Evolutionary conservation across 2,329 filamentous ascomycete genomes (phyloP), one percentile per base, ranked within the genome.

Genomic region (Claviceps spartinae): DNA sequence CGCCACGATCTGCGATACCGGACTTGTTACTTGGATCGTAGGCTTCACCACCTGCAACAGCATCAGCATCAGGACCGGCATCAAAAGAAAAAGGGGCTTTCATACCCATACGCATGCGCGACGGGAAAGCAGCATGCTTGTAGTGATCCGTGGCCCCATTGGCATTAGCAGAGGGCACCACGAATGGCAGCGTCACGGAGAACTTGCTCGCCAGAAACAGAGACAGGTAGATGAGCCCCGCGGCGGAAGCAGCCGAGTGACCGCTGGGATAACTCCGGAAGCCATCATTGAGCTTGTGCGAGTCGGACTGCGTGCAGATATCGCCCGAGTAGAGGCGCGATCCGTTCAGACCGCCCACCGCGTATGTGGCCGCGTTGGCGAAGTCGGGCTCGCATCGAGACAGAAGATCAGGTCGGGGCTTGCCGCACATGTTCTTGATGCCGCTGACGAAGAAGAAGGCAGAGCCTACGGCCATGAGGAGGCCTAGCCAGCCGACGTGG

Each of bases 181-280:
- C 76, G 64, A 83, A 86, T 1, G 86, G 86, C 36, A 88, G 75
- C 9, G 79, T 83, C 55, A 90, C 81, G 54, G 81, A 78, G 61
- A 91, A 86, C 65, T 90, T 91, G 67, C 83, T 86, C 58, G 86
- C 88, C 22, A 97, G 76, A 73, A 89, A 96, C 49, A 97, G 79
- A 1, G 85, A 85, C 16, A 95, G 77, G 65, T 96, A 95, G 50
- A 89, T 79, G 50, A 96, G 72, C 1, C 90, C 90, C 11, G 84
- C 83, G 59, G 87, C 88, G 4, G 86, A 78, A 55, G 85, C 82
- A 42, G 83, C 88, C 5, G 70, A 62, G 60, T 73, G 70, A n/a
- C 71, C 70, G 51, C 68, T 71, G 38, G 70, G 70, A 47, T 89
- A 96, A 60, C 85, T 90, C 46, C 86, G 78, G 69, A 95, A 96